Evolutionary conservation across 2,329 filamentous ascomycete genomes (phyloP), one percentile per base, ranked within the genome.

Genomic region (Colletotrichum liriopes): DNA sequence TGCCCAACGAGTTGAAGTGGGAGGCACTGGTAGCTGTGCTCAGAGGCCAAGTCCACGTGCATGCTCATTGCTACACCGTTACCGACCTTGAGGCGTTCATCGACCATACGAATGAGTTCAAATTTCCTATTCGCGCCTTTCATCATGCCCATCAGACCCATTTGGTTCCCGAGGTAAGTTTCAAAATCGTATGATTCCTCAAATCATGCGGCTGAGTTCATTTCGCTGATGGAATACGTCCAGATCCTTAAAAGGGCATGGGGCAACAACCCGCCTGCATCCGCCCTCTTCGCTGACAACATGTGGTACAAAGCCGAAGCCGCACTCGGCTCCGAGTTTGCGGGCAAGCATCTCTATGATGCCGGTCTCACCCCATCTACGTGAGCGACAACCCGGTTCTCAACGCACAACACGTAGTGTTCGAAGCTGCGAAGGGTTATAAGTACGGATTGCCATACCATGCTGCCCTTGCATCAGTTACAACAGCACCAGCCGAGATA

Each of bases 241-340:
- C 35, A 86, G 84, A 87, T 90, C 20, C 82, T 91, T 2, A 89
- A 89, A 75, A 84, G 88, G 60, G 86, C 87, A 0, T 90, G 85
- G 81, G 88, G 89, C 11, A 84, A 84, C 8, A 83, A 84, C 0
- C 80, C 87, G 18, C 88, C 87, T 12, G 88, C 86, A 2, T 87
- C 85, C 20, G 91, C 88, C n/a, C 82, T 93, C 11, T 93, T 93
- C 76, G 91, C 92, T 5, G 91, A 93, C 76, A 92, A 91, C 77
- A 93, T 93, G 89, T 92, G 89, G 79, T 93, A 93, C 85, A 93
- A 93, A 80, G 85, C 88, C 2, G 92, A 93, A 80, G 84, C 91
- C 0, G 92, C 91, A 73, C 83, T 88, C 6, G 91, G 87, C 1
- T 92, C 90, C 7, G 90, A 93, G 78, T 88, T 88, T 72, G 91